Percentiles rank a stretch among this genome's conserved stretches.
Conservation (phyloP, 2,329 filamentous ascomycete genomes). For the Lachnellula hyalina region DNA sequence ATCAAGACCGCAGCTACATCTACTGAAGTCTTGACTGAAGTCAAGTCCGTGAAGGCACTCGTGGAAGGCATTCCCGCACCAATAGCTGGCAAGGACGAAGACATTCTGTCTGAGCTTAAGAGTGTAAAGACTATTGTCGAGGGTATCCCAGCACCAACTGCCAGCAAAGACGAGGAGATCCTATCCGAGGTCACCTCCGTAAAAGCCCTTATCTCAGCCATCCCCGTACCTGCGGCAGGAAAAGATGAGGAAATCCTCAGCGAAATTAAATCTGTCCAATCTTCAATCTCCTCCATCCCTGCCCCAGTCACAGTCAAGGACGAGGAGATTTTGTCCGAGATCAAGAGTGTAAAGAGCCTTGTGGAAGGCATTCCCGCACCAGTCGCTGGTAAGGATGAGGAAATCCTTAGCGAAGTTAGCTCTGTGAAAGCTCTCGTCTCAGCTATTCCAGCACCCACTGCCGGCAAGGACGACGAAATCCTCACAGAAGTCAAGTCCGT, state of each 20-base stretch:
- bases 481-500: constrained; percentile 5
- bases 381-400: neutral
- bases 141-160: neutral
- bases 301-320: constrained; percentile 2
- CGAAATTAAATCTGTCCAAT: neutral
- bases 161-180: constrained; percentile 5
- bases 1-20: constrained; percentile 15
- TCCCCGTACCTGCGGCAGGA: neutral
- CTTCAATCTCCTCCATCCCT: constrained; percentile 3
- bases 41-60: constrained; percentile 5
- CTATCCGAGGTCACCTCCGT: neutral
- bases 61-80: neutral
- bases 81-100: constrained; percentile 1
- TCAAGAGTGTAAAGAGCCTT: constrained; percentile 2
- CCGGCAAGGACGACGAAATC: neutral
- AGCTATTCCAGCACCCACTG: constrained; percentile 1
- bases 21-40: constrained; percentile 4
- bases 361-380: constrained; percentile 3
- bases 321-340: neutral
- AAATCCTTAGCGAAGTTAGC: neutral
- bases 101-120: constrained; percentile 3
- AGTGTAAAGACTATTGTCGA: constrained; percentile 2
- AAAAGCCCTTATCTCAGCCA: constrained; percentile 1
- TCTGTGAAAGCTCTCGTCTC: neutral
- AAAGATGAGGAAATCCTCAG: constrained; percentile 2